Conservation (phyloP, 208 protist genomes). For the Porcisia hertigi region DNA sequence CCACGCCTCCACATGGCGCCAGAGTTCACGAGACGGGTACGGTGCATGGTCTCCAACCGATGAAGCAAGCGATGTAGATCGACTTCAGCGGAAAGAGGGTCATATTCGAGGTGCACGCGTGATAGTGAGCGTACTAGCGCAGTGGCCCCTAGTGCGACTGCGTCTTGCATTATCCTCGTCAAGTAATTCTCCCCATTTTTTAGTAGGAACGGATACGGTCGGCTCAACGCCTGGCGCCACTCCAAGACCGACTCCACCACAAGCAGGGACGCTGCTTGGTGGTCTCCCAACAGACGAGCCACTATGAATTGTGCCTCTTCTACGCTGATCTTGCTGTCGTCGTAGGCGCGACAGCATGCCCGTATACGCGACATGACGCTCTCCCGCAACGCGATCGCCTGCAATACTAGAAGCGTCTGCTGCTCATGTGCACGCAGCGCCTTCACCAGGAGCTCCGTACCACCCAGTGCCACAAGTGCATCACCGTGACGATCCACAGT, state of each 20-base stretch:
- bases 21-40: constrained; percentile 42
- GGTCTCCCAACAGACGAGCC: constrained; percentile 42
- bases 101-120: constrained; percentile 41
- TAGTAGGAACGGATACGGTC: constrained; percentile 61
- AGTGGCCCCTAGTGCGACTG: constrained; percentile 32
- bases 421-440: constrained; percentile 37
- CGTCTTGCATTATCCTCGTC: constrained; percentile 53
- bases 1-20: constrained; percentile 37
- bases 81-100: constrained; percentile 50
- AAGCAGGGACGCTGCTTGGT: constrained; percentile 52
- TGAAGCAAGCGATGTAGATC: constrained; percentile 35
- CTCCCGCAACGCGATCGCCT: constrained; percentile 39
- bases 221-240: constrained; percentile 64
- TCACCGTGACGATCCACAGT: constrained; percentile 28
- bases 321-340: constrained; percentile 18
- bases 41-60: constrained; percentile 34
- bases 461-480: constrained; percentile 30
- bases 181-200: constrained; percentile 55
- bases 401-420: constrained; percentile 43
- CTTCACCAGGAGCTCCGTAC: constrained; percentile 30
- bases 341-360: constrained; percentile 44
- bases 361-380: constrained; percentile 43
- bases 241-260: constrained; percentile 62
- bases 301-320: constrained; percentile 55
- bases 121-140: constrained; percentile 41